Evolutionary conservation across 1,284 basidiomycete species (phyloP).

Genomic region (Stygiomarasmius scandens): DNA sequence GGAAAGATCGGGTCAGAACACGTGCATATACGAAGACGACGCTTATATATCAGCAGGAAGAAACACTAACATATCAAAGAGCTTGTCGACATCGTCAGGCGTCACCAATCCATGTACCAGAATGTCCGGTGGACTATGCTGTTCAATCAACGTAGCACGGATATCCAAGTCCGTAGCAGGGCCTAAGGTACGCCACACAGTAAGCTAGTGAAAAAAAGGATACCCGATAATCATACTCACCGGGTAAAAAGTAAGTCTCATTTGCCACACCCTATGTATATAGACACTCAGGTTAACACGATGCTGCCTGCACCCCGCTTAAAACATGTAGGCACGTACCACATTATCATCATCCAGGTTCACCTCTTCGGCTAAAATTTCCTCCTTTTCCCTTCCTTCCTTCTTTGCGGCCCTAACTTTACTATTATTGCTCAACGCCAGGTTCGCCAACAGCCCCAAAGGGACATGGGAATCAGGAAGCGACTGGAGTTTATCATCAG

Average conservation of each 20-base stretch:
- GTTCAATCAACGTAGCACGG: constrained; percentile 75
- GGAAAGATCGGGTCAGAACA: constrained; percentile 4
- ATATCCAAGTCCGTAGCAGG: constrained; percentile 70
- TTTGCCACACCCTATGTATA: constrained; percentile 69
- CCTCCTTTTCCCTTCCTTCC: constrained; percentile 36
- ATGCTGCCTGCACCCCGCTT: neutral
- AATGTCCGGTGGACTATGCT: constrained; percentile 81
- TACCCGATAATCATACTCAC: constrained; percentile 38
- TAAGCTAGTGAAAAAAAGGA: constrained; percentile 3
- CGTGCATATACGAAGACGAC: neutral
- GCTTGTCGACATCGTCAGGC: constrained; percentile 77
- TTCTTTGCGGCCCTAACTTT: constrained; percentile 37
- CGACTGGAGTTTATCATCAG: constrained; percentile 43
- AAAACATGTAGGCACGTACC: constrained; percentile 40
- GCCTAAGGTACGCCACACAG: constrained; percentile 37
- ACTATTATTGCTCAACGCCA: constrained; percentile 61
- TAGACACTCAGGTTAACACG: neutral
- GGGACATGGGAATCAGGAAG: constrained; percentile 72
- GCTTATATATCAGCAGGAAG: constrained; percentile 2
- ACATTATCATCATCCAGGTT: constrained; percentile 65
- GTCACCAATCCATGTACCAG: constrained; percentile 80
- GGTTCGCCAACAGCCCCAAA: constrained; percentile 70
- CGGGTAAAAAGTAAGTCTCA: constrained; percentile 80
- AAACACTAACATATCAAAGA: constrained; percentile 77
- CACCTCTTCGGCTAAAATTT: constrained; percentile 35